Percentiles rank a stretch among this genome's conserved stretches.
Conservation (phyloP, 345 rosid species). For the Cardamine resedifolia region DNA sequence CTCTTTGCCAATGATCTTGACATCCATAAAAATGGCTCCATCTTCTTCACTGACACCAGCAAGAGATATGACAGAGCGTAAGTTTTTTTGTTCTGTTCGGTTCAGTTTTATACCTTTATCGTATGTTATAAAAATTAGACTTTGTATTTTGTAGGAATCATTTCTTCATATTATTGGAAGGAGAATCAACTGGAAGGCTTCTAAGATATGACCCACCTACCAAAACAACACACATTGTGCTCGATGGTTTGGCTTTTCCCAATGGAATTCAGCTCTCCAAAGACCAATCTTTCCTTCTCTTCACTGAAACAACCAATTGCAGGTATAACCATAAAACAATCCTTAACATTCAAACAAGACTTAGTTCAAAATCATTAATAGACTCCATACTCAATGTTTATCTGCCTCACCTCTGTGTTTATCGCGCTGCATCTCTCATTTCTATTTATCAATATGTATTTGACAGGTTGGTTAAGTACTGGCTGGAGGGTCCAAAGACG, state of each 20-base stretch:
- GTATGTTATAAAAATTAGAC: not conserved
- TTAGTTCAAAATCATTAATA: not conserved
- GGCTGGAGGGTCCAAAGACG: slow-evolving; percentile 76
- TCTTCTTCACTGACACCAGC: slow-evolving; percentile 96
- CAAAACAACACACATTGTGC: slow-evolving; percentile 65
- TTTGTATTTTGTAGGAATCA: slow-evolving; percentile 56
- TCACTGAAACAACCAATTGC: slow-evolving; percentile 94
- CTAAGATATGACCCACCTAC: slow-evolving; percentile 89
- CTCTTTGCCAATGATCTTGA: slow-evolving; percentile 96
- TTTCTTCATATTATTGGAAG: slow-evolving; percentile 89
- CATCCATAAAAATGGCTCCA: slow-evolving; percentile 78
- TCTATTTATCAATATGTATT: not conserved
- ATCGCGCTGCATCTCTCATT: not conserved
- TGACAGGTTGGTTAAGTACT: slow-evolving; percentile 76
- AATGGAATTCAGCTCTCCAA: slow-evolving; percentile 83
- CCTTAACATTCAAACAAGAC: not conserved
- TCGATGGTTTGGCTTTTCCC: slow-evolving; percentile 91
- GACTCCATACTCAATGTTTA: too few species aligned
- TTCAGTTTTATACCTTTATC: not conserved
- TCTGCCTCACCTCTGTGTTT: not conserved
- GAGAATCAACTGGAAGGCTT: slow-evolving; percentile 90
- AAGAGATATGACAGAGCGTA: slow-evolving; percentile 85
- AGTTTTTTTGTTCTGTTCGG: slow-evolving; percentile 8
- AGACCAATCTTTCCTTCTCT: slow-evolving; percentile 80
- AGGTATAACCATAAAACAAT: slow-evolving; percentile 44